A percentile compares a stretch with the other conserved stretches of the same genome.
phyloP scores from a whole-genome alignment of 805 yeast genomes.

The Myxozyma lipomycoides region DNA sequence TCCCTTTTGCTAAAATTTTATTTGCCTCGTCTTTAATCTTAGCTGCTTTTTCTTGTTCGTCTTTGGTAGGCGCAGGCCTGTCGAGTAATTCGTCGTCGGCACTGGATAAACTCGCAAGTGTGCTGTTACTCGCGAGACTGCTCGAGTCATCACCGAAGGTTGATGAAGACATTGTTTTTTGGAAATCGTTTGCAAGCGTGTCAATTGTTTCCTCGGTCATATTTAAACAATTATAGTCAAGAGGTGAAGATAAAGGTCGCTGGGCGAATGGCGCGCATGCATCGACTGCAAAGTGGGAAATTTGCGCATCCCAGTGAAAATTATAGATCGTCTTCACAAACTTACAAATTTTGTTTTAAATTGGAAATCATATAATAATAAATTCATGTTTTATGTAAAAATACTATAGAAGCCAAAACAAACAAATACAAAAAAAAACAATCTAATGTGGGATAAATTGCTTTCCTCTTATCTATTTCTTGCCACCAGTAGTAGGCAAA shows the following conservation, averaged over 20 bases:
- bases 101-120: not conserved
- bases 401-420: not conserved
- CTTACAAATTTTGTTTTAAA: too few relatives aligned
- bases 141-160: not conserved
- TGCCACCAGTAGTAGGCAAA: conserved; percentile 86
- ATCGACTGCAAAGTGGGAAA: too few relatives aligned
- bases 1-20: conserved; percentile 72
- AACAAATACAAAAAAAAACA: not conserved
- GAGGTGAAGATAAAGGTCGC: too few relatives aligned
- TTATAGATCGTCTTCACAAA: too few relatives aligned
- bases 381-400: too few relatives aligned
- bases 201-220: too few relatives aligned
- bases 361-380: too few relatives aligned
- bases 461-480: conserved; percentile 30
- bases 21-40: conserved; percentile 81
- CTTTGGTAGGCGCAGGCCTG: conserved; percentile 30
- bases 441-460: not conserved
- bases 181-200: not conserved
- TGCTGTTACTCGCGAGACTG: not conserved
- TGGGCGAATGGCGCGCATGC: too few relatives aligned
- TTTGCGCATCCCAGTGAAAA: too few relatives aligned
- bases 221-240: too few relatives aligned
- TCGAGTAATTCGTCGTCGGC: not conserved
- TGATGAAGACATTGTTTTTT: too few relatives aligned
- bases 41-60: conserved; percentile 69